A percentile compares a stretch with the other conserved stretches of the same genome.
These are phyloP conservation scores for Phytophthora nicotianae DNA, from an alignment of 352 stramenopile genomes.

Conservation along the genomic window DNA sequence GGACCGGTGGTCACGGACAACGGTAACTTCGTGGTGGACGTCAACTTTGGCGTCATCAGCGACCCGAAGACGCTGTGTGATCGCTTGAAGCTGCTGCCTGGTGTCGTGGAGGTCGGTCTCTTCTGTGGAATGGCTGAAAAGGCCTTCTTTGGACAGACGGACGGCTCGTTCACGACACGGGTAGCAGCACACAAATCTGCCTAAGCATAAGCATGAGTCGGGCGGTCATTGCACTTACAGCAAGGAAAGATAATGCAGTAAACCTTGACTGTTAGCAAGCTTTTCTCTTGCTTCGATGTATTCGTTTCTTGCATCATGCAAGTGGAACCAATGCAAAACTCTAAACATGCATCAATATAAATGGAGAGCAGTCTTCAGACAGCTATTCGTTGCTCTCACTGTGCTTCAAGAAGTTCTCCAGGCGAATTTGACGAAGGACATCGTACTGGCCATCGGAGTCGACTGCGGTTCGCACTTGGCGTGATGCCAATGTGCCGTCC, in stretches of 20 bases:
- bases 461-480: constrained; percentile 73
- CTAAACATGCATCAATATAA: constrained; percentile 37
- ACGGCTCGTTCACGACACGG: constrained; percentile 81
- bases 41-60: constrained; percentile 81
- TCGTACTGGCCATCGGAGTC: constrained; percentile 79
- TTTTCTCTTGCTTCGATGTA: constrained; percentile 14
- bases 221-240: neutral
- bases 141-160: constrained; percentile 86
- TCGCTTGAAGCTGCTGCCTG: constrained; percentile 80
- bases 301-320: constrained; percentile 9
- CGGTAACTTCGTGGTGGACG: constrained; percentile 92
- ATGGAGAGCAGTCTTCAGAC: neutral
- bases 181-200: constrained; percentile 36
- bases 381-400: constrained; percentile 22
- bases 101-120: constrained; percentile 88
- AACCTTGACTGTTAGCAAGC: constrained; percentile 22
- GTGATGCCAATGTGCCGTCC: constrained; percentile 62
- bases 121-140: constrained; percentile 91
- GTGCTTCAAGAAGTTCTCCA: constrained; percentile 72
- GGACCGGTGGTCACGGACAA: constrained; percentile 98
- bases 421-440: constrained; percentile 70
- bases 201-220: too few species aligned
- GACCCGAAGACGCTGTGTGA: constrained; percentile 72
- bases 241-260: constrained; percentile 13
- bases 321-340: constrained; percentile 35